A percentile compares a stretch with the other conserved stretches of the same genome.
phyloP scores from a whole-genome alignment of 805 yeast species.

The Candida adriatica region DNA sequence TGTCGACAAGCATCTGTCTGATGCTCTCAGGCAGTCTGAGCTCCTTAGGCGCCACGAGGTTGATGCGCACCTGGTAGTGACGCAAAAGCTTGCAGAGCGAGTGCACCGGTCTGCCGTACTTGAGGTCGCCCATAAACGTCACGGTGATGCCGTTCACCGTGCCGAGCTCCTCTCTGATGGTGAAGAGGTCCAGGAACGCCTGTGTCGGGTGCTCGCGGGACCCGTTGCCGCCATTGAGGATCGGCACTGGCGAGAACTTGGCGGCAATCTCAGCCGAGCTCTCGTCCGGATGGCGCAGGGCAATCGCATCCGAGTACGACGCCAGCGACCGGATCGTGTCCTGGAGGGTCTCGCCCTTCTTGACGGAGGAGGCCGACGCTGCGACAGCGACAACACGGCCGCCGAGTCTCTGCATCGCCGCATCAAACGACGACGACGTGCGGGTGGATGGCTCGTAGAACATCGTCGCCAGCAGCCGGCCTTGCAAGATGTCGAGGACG shows the following conservation, averaged over 20 bases:
- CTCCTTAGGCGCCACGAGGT: constrained; percentile 87
- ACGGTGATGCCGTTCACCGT: constrained; percentile 97
- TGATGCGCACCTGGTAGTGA: constrained; percentile 89
- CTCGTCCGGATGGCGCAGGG: constrained; percentile 91
- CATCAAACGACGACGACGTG: constrained; percentile 94
- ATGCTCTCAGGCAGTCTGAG: constrained; percentile 75
- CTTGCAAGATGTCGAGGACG: constrained; percentile 82
- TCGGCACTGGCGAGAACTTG: constrained; percentile 93
- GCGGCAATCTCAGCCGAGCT: constrained; percentile 92
- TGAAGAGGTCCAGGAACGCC: constrained; percentile 94
- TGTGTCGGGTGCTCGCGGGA: constrained; percentile 98
- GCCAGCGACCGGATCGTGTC: constrained; percentile 94
- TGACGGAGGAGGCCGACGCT: constrained; percentile 85
- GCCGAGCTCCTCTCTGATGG: constrained; percentile 98
- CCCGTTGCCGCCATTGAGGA: constrained; percentile 97
- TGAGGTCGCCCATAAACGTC: constrained; percentile 98
- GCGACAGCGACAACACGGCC: constrained; percentile 91
- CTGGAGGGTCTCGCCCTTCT: constrained; percentile 96
- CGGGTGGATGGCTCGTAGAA: constrained; percentile 98
- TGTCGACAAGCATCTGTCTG: constrained; percentile 54
- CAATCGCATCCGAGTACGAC: constrained; percentile 94
- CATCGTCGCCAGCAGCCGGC: constrained; percentile 88
- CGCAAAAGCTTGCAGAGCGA: constrained; percentile 84
- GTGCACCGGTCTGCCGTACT: constrained; percentile 98
- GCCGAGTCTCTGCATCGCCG: constrained; percentile 99